Base-by-base conservation (phyloP, 169 alveolate genomes). In the Eimeria necatrix region DNA sequence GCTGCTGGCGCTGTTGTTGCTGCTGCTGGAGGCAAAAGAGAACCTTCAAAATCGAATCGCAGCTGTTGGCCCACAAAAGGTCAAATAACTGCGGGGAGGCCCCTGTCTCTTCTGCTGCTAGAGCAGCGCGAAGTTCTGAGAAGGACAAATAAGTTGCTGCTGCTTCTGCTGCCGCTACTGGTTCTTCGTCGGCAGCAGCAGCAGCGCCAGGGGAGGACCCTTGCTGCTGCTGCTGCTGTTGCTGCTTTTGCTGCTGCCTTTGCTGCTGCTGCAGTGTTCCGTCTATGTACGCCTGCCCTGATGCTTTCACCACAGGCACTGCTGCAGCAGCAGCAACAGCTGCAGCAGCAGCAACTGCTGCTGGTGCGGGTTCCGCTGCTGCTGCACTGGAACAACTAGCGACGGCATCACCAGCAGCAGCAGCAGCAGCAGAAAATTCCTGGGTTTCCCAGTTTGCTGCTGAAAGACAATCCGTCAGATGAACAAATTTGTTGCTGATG, bases 381-480 rank as follows among this genome's bases (percentile, higher is more conserved):
- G 49, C 51, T 8, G 51, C 48, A 26, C 20, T 20, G 16, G 7
- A 26, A 16, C 53, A 26, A 71, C 24, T 48, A 22, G 51, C 83
- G 14, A 64, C 87, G 10, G 87, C 61, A 18, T 22, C 61, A 32
- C 26, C 87, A 46, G 87, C 61, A 46, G 87, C 87, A 48, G 64
- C 48, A 48, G 87, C 6, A 76, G 87, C 24, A 20, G 26, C 32
- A 48, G 24, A 12, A 48, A 6, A 20, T 10, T 41, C 41, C 12
- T 49, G 61, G 12, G 20, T 22, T 18, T 76, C 87, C 87, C 87
- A 76, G 52, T 14, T 5, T 76, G 61, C 61, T 22, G 87, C 24
- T 18, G 64, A 46, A 10, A 76, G 64, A 7, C 64, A 32, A 22
- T 98, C 97, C n/a, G 99, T 98, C 71, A 98, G 97, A 93, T 97